Evolutionary conservation across 2,329 filamentous ascomycete species (phyloP), one percentile per base, ranked within the genome.

Genomic region (Neurospora sp.): DNA sequence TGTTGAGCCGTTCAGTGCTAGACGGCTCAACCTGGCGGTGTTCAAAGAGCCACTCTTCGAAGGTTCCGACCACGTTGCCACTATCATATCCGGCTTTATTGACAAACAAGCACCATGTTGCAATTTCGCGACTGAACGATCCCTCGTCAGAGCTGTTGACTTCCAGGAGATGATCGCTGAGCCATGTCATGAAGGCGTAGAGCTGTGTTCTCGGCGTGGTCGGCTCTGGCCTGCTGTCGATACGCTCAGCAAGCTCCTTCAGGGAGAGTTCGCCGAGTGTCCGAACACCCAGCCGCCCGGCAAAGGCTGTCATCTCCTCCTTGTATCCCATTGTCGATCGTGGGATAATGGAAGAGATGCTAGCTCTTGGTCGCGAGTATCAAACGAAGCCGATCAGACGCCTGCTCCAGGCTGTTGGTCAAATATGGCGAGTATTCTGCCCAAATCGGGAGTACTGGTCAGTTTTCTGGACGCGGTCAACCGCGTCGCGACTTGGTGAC

Each of bases 131-230:
- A 2, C n/a, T 28, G 33, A 72, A 15, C 13, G 46, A 15, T 28
- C 10, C 43, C 28, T 72, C 66, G 8, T 70, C 52, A 0, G 74
- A 75, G 8, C 66, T 38, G 66, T 74, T 70, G 9, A 71, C 28
- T 5, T 19, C 28, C 15, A 66, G 39, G 67, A 75, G 71, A 8
- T 69, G 71, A 7, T 70, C 68, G 28, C 71, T 67, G 4, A 76
- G 73, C 75, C 74, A 75, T 70, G 68, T 67, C 23, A 70, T 28
- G 38, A 69, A 75, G 38, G 71, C 40, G 39, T 70, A 67, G n/a
- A 75, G 68, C 13, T 15, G 13, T 62, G 68, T 23, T 19, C 68
- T 69, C 2, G 33, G 40, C 38, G 69, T 67, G 19, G 69, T 70
- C 38, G 70, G 38, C 1, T 70, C 43, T 11, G 58, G 33, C 5